Conservation (phyloP, 495 filamentous ascomycete species). For the Penicillium bovifimosum region DNA sequence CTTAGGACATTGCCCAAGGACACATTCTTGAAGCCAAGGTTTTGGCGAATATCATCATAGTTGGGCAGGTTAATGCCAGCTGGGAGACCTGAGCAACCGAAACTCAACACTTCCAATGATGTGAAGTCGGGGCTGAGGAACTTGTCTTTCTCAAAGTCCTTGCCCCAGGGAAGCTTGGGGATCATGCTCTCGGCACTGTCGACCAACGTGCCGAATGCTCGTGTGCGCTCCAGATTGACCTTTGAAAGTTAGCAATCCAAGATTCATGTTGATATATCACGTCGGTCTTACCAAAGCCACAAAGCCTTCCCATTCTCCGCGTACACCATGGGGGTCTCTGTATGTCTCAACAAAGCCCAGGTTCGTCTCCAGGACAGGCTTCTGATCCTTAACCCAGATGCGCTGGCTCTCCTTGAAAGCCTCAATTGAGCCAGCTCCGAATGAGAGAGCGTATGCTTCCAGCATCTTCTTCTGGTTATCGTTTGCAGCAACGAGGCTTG, state of each 20-base stretch:
- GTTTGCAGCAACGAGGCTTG: slow-evolving; percentile 72
- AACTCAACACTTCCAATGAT: slow-evolving; percentile 68
- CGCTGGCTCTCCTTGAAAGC: slow-evolving; percentile 89
- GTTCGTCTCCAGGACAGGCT: slow-evolving; percentile 83
- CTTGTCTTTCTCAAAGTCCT: slow-evolving; percentile 89
- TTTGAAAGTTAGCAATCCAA: slow-evolving; percentile 31
- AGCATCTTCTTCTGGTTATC: slow-evolving; percentile 83
- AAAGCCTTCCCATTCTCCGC: slow-evolving; percentile 97
- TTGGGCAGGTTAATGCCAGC: slow-evolving; percentile 80
- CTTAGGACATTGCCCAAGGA: slow-evolving; percentile 83
- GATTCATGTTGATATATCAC: not conserved
- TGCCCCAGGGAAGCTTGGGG: slow-evolving; percentile 79
- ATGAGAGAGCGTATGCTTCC: slow-evolving; percentile 75
- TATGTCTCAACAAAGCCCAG: slow-evolving; percentile 97
- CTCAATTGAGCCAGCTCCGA: slow-evolving; percentile 74
- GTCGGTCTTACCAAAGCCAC: slow-evolving; percentile 56
- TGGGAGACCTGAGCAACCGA: slow-evolving; percentile 76
- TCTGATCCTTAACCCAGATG: slow-evolving; percentile 87
- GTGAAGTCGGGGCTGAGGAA: slow-evolving; percentile 95
- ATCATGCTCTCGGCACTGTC: slow-evolving; percentile 76
- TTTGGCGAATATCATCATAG: slow-evolving; percentile 91
- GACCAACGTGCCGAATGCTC: slow-evolving; percentile 83
- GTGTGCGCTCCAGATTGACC: slow-evolving; percentile 81
- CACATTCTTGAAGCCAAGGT: slow-evolving; percentile 97
- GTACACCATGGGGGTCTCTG: slow-evolving; percentile 83